A percentile compares a stretch with the other conserved stretches of the same genome.
Conservation (phyloP, 495 filamentous ascomycete genomes). For the Acidiella bohemica region DNA sequence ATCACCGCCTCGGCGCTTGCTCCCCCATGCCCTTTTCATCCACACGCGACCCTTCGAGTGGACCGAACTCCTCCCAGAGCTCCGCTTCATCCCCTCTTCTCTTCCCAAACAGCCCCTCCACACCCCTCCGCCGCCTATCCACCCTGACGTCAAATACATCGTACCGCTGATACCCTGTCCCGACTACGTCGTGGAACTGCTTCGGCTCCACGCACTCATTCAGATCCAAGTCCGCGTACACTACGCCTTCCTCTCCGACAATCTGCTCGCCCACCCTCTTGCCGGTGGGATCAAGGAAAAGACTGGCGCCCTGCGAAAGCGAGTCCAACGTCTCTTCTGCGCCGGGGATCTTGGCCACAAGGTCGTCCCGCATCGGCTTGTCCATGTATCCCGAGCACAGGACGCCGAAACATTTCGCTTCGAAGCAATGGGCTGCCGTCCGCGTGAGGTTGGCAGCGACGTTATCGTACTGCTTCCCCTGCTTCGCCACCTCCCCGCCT, state of each 20-base stretch:
- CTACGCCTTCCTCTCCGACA: conserved; percentile 30
- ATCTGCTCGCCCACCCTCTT: conserved; percentile 22
- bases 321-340: conserved; percentile 11
- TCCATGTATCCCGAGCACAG: conserved; percentile 27
- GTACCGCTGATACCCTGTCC: conserved; percentile 31
- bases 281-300: conserved; percentile 33
- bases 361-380: conserved; percentile 14
- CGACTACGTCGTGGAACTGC: conserved; percentile 35
- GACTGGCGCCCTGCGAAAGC: conserved; percentile 24
- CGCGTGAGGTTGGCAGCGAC: conserved; percentile 30
- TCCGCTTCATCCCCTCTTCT: background rate
- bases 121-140: conserved; percentile 18
- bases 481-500: background rate
- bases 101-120: conserved; percentile 1
- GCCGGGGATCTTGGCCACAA: conserved; percentile 4
- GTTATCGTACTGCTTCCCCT: conserved; percentile 30
- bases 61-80: too few species aligned
- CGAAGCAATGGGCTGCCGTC: conserved; percentile 34
- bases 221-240: conserved; percentile 34
- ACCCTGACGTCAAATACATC: conserved; percentile 34
- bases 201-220: conserved; percentile 32
- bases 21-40: too few species aligned
- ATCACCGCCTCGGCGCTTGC: too few species aligned
- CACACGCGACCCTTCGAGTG: too few species aligned
- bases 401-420: conserved; percentile 35